Evolutionary conservation across 1,284 basidiomycete species (phyloP).

Genomic region (Vanrija humicola): DNA sequence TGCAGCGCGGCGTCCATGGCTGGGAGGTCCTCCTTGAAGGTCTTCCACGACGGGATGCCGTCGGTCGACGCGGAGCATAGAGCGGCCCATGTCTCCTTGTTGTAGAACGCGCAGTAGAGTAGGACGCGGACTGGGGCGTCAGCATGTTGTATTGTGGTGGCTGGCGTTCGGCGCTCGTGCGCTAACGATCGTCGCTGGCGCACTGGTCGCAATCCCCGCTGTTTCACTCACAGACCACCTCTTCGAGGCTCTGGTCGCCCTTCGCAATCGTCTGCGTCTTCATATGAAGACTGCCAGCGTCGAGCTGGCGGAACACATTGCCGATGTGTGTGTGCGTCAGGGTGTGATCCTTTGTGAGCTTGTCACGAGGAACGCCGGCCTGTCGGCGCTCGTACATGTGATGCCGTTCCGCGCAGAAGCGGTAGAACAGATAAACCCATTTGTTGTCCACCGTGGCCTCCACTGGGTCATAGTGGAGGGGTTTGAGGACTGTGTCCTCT

Average conservation of each 20-base stretch:
- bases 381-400: slow-evolving; percentile 21
- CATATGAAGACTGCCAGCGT: slow-evolving; percentile 14
- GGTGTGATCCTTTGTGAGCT: slow-evolving; percentile 22
- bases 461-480: slow-evolving; percentile 17
- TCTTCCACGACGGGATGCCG: slow-evolving; percentile 17
- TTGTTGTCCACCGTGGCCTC: slow-evolving; percentile 15
- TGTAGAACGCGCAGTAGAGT: slow-evolving; percentile 30
- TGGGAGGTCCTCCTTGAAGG: slow-evolving; percentile 14
- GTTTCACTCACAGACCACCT: slow-evolving; percentile 29
- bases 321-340: slow-evolving; percentile 23
- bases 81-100: slow-evolving; percentile 19
- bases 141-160: neutral
- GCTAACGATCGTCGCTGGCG: no score
- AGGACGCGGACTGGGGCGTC: slow-evolving; percentile 28
- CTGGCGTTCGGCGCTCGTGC: no score
- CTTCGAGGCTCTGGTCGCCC: slow-evolving; percentile 26
- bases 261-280: slow-evolving; percentile 14
- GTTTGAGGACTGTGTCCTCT: slow-evolving; percentile 7
- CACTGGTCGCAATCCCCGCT: no score
- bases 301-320: slow-evolving; percentile 32
- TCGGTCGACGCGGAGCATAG: slow-evolving; percentile 17
- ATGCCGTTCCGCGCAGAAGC: slow-evolving; percentile 35
- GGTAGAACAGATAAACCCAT: slow-evolving; percentile 31
- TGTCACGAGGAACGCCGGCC: slow-evolving; percentile 18
- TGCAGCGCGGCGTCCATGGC: slow-evolving; percentile 23